Percentiles rank a stretch among this genome's conserved stretches.
phyloP scores from a whole-genome alignment of 805 yeast genomes.

The Suhomyces canberraensis region DNA sequence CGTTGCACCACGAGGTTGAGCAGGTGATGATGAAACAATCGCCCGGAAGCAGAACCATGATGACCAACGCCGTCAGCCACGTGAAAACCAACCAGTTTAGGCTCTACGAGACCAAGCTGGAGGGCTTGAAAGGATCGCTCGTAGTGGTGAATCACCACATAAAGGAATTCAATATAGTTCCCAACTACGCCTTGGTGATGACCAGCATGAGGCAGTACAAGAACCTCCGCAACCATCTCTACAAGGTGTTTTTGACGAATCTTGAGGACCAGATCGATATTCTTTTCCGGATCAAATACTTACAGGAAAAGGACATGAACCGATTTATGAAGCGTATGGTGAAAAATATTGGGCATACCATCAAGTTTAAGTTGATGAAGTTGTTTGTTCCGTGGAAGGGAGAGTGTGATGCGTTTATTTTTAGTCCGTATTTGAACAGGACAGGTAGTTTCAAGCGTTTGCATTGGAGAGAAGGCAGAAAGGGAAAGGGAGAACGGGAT shows the following conservation, averaged over 20 bases:
- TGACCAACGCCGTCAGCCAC: conserved; percentile 20
- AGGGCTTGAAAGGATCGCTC: conserved; percentile 6
- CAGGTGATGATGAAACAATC: conserved; percentile 20
- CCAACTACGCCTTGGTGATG: conserved; percentile 30
- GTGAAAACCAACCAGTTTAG: conserved; percentile 31
- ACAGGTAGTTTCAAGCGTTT: conserved; percentile 27
- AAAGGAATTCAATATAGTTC: conserved; percentile 33
- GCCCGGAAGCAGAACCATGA: conserved; percentile 14
- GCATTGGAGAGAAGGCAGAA: no score
- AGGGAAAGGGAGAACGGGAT: no score
- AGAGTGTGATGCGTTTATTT: conserved; percentile 24
- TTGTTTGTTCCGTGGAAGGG: conserved; percentile 14
- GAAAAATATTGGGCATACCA: conserved; percentile 25
- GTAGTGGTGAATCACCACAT: conserved; percentile 19
- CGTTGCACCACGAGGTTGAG: conserved; percentile 30
- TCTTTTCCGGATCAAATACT: conserved; percentile 34
- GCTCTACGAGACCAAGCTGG: conserved; percentile 21
- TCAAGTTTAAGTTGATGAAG: conserved; percentile 25
- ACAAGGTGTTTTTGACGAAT: conserved; percentile 35
- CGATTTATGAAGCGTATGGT: conserved; percentile 26
- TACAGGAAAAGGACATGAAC: conserved; percentile 24
- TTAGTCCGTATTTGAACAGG: conserved; percentile 20
- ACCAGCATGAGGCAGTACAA: conserved; percentile 20
- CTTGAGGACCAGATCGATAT: conserved; percentile 37
- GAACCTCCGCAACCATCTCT: conserved; percentile 29